These are phyloP conservation scores for Pleurotus djamor DNA, from an alignment of 768 basidiomycete genomes.

Conservation along the genomic window DNA sequence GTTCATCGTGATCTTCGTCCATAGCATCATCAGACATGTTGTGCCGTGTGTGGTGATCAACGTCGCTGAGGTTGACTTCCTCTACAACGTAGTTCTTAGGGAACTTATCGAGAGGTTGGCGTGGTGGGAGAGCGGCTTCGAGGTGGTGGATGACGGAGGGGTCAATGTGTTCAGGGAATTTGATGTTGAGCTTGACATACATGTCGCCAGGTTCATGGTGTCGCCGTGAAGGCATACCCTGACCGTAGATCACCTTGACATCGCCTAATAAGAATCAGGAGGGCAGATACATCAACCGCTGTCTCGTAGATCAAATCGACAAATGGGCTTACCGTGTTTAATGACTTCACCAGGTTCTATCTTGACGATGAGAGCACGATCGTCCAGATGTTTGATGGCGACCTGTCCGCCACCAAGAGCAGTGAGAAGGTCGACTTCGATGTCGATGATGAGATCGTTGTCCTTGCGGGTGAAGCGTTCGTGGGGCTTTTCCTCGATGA, in stretches of 20 bases:
- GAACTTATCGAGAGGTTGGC: conserved; percentile 64
- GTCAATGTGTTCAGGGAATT: conserved; percentile 85
- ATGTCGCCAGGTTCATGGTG: conserved; percentile 97
- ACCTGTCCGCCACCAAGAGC: conserved; percentile 93
- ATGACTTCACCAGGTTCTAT: conserved; percentile 89
- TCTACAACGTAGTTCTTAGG: conserved; percentile 71
- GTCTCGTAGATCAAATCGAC: neutral
- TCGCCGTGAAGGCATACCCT: conserved; percentile 98
- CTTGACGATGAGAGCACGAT: conserved; percentile 80
- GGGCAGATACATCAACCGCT: conserved; percentile 12
- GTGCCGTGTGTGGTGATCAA: conserved; percentile 59
- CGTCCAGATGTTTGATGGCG: conserved; percentile 90
- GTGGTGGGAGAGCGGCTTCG: conserved; percentile 83
- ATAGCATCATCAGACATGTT: conserved; percentile 65
- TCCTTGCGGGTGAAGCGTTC: conserved; percentile 86
- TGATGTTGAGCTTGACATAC: conserved; percentile 81
- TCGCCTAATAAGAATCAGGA: conserved; percentile 51
- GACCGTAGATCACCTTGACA: conserved; percentile 86
- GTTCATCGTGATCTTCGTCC: conserved; percentile 93
- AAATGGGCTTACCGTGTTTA: conserved; percentile 72
- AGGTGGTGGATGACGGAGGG: conserved; percentile 65
- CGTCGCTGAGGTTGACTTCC: conserved; percentile 81
- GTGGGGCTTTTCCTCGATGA: conserved; percentile 91
- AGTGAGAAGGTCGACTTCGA: conserved; percentile 92
- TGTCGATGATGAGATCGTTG: conserved; percentile 80